A percentile compares a stretch with the other conserved stretches of the same genome.
Conservation (phyloP, 2,329 filamentous ascomycete genomes). For the Fusarium fujikuroi region DNA sequence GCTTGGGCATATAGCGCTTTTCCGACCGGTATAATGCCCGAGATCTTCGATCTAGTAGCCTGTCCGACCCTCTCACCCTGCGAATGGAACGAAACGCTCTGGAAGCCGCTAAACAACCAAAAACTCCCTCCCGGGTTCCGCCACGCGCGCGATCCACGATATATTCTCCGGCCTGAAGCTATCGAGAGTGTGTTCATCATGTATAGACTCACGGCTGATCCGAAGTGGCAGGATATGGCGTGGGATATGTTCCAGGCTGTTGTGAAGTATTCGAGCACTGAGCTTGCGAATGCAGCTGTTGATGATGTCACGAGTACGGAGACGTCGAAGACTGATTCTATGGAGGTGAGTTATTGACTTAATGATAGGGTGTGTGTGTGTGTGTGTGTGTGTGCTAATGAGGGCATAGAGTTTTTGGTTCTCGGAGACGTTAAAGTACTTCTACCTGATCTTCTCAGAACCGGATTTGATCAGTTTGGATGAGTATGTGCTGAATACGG, state of each 20-base stretch:
- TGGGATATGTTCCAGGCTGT: constrained; percentile 65
- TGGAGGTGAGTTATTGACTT: constrained; percentile 60
- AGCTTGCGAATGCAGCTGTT: constrained; percentile 61
- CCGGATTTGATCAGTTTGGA: constrained; percentile 73
- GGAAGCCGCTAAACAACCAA: not conserved
- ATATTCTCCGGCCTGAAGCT: constrained; percentile 63
- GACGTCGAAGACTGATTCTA: constrained; percentile 63
- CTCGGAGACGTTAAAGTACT: constrained; percentile 80
- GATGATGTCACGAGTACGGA: constrained; percentile 52
- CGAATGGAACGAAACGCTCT: constrained; percentile 37
- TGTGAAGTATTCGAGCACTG: constrained; percentile 56
- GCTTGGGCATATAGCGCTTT: constrained; percentile 67
- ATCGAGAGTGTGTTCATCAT: constrained; percentile 61
- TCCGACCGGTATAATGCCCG: constrained; percentile 68
- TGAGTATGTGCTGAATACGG: constrained; percentile 71
- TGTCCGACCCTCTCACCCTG: constrained; percentile 54
- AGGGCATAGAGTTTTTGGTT: constrained; percentile 73
- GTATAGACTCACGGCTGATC: constrained; percentile 61
- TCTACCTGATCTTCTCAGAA: constrained; percentile 76
- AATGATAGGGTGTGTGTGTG: not conserved
- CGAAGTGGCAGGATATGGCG: constrained; percentile 60
- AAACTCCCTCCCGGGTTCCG: constrained; percentile 68
- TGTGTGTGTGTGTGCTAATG: constrained; percentile 11
- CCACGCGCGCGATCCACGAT: constrained; percentile 61
- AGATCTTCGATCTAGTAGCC: constrained; percentile 59